phyloP scores from a whole-genome alignment of 257 asterid genomes.

The Solanum neorickii region DNA sequence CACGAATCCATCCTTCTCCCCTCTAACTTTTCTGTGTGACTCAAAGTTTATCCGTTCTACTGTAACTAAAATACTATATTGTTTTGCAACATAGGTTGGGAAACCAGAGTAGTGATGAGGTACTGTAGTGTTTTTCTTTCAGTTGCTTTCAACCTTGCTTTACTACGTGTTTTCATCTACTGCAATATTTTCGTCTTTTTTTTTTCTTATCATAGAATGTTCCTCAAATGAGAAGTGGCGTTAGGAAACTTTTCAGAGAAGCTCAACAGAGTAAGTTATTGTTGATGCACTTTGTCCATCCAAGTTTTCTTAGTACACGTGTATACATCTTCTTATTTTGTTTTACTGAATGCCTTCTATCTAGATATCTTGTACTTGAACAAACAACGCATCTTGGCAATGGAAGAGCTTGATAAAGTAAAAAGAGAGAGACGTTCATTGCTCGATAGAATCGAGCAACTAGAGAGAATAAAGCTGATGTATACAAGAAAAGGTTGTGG shows the following conservation, averaged over 20 bases:
- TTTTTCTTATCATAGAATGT: conserved; percentile 16
- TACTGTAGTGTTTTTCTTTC: conserved; percentile 21
- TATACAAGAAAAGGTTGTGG: conserved; percentile 33
- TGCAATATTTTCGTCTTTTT: neutral
- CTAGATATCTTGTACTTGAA: conserved; percentile 61
- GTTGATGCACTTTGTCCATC: neutral
- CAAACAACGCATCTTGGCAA: conserved; percentile 61
- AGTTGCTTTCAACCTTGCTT: neutral
- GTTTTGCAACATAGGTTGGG: conserved; percentile 25
- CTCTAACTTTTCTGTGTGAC: neutral
- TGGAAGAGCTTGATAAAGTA: conserved; percentile 57
- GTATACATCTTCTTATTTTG: neutral
- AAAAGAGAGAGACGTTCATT: conserved; percentile 39
- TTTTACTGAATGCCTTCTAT: conserved; percentile 10
- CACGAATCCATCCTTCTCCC: neutral
- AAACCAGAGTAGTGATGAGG: conserved; percentile 17
- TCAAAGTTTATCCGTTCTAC: neutral
- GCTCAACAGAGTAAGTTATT: conserved; percentile 57
- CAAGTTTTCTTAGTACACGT: neutral
- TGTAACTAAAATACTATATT: conserved; percentile 6
- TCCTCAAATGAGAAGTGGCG: conserved; percentile 10
- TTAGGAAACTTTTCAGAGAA: conserved; percentile 63
- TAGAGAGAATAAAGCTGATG: conserved; percentile 30
- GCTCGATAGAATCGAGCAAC: conserved; percentile 35
- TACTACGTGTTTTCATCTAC: neutral